Conservation (phyloP, 192 early-diverging fungal genomes). For the Backusella circina region DNA sequence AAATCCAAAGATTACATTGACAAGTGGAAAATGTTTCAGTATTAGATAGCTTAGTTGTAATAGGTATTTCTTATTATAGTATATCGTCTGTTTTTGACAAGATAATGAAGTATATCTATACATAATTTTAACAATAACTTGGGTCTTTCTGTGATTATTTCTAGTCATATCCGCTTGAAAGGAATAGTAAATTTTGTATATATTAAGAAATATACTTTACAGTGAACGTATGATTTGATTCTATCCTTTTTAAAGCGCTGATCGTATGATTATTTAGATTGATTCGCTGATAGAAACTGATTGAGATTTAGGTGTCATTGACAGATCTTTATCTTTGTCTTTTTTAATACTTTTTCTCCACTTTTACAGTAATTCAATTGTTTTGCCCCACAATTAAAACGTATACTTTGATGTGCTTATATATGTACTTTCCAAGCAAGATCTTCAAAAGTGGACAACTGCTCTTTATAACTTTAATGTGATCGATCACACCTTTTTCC, state of each 20-base stretch:
- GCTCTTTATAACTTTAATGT: no score
- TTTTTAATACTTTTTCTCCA: no score
- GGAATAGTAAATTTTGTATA: no score
- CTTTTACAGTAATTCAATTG: no score
- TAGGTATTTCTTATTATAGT: background rate
- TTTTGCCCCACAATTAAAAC: no score
- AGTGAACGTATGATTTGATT: background rate
- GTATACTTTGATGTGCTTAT: no score
- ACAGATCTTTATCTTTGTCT: background rate
- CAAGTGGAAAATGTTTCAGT: background rate
- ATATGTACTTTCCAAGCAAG: no score
- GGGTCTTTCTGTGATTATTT: background rate
- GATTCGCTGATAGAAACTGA: background rate
- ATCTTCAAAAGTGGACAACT: no score
- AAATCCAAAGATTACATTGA: background rate
- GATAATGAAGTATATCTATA: background rate
- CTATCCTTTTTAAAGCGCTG: background rate
- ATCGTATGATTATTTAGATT: background rate
- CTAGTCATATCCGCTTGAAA: background rate
- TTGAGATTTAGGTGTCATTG: background rate
- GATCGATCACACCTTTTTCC: no score
- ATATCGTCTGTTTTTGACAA: background rate
- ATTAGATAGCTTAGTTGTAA: background rate
- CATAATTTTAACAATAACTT: no score
- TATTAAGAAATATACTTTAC: no score